Conservation (phyloP, 2,329 filamentous ascomycete genomes). For the Fusarium zealandicum region DNA sequence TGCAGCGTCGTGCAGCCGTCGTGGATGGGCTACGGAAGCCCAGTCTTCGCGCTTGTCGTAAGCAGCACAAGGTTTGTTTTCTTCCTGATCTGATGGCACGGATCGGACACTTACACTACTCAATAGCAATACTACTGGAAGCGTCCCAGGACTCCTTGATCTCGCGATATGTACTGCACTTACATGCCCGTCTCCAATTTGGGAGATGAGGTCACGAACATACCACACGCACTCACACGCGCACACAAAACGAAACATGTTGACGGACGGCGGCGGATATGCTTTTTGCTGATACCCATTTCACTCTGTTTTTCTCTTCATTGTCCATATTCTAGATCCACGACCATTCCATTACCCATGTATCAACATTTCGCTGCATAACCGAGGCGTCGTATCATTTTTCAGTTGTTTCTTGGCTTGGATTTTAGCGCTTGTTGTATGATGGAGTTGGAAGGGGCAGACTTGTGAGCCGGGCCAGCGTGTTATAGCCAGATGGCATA, state of each 20-base stretch:
- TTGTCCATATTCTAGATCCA: slow-evolving; percentile 10
- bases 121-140: slow-evolving; percentile 75
- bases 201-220: slow-evolving; percentile 14
- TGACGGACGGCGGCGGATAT: slow-evolving; percentile 22
- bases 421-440: slow-evolving; percentile 13
- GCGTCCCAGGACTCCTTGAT: slow-evolving; percentile 65
- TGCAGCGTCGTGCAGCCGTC: slow-evolving; percentile 79
- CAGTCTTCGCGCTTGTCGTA: slow-evolving; percentile 86
- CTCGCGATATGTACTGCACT: slow-evolving; percentile 2
- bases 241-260: slow-evolving; percentile 8
- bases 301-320: slow-evolving; percentile 12
- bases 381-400: slow-evolving; percentile 38
- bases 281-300: slow-evolving; percentile 38
- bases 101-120: slow-evolving; percentile 24
- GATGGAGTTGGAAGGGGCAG: slow-evolving; percentile 31
- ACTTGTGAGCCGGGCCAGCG: background rate
- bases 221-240: no score
- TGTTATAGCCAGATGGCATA: background rate
- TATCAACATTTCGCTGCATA: slow-evolving; percentile 34
- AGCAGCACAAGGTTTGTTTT: slow-evolving; percentile 88
- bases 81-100: background rate
- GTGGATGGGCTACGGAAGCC: slow-evolving; percentile 88
- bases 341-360: slow-evolving; percentile 10
- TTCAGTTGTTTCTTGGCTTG: slow-evolving; percentile 13
- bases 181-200: slow-evolving; percentile 19